Evolutionary conservation across 345 rosid species (phyloP), one percentile per base, ranked within the genome.

Genomic region (Eutrema japonicum): DNA sequence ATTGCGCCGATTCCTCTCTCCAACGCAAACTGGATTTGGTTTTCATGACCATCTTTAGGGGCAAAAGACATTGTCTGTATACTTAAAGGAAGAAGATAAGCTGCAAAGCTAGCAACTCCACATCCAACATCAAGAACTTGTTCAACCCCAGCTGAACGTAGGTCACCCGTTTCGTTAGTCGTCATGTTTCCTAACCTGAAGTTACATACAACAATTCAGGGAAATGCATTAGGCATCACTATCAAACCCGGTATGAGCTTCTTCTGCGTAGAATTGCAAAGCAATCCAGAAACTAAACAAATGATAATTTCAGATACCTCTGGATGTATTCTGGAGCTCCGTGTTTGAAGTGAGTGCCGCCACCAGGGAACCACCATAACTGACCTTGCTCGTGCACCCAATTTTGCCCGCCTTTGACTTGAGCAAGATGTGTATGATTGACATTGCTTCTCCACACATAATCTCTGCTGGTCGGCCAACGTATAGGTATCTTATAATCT

Each of bases 321-420:
- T 95, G 82, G 74, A 95, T 95, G 77, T 95, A 95, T 70, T 92
- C 99, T 36, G 88, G 62, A 77, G 98, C 98, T 18, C 99, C 98
- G 30, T 90, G 92, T 87, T 95, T 95, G 83, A 95, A 95, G 86
- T 95, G 97, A 62, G 99, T 95, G 45, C 99, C 99, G 7, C 99
- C 99, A 62, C 98, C 99, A 6, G 99, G 99, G 69, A 95, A 95
- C 96, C 96, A 92, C 98, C 99, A 94, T 32, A 88, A 70, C 59
- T 85, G 85, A 73, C 82, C 82, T 71, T 84, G 85, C 65, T 87
- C 93, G 32, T 94, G 98, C 70, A 94, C 98, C 98, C 98, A 94
- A 76, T 94, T 94, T 54, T 94, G 96, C 18, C 98, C 98, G 49
- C 97, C 98, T 84, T 94, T 91, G 6, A 91, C 98, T 68, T 91